These are phyloP conservation scores for Fusarium sp. DNA, from an alignment of 2,329 filamentous ascomycete genomes.

Conservation along the genomic window DNA sequence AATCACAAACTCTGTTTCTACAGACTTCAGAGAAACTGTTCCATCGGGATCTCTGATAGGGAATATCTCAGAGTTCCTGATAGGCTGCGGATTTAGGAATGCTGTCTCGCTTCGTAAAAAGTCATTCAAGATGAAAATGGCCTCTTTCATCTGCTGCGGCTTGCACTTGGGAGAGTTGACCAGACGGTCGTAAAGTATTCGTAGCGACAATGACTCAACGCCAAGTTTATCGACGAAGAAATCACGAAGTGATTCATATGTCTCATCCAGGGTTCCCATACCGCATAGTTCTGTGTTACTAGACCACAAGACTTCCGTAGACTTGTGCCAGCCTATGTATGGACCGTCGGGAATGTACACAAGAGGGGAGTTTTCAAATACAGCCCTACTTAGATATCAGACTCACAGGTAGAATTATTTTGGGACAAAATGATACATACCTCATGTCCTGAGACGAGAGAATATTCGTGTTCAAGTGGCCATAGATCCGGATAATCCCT, in stretches of 20 bases:
- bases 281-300: neutral
- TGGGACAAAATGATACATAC: neutral
- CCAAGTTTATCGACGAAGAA: neutral
- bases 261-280: neutral
- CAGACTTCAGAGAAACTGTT: neutral
- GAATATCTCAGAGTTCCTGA: neutral
- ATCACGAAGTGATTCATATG: neutral
- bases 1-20: neutral
- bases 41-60: neutral
- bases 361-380: neutral
- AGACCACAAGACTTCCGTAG: neutral
- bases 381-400: neutral
- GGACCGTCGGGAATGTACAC: neutral
- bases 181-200: neutral
- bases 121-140: neutral
- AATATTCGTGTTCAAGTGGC: neutral
- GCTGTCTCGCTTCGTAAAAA: neutral
- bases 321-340: neutral
- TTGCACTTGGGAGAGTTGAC: neutral
- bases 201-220: neutral
- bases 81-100: neutral
- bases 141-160: neutral
- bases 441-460: neutral
- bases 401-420: fast-evolving
- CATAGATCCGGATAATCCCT: fast-evolving